Evolutionary conservation across 78 protist genomes (phyloP), one percentile per base, ranked within the genome.

Genomic region (Dictyostelium capitatum): DNA sequence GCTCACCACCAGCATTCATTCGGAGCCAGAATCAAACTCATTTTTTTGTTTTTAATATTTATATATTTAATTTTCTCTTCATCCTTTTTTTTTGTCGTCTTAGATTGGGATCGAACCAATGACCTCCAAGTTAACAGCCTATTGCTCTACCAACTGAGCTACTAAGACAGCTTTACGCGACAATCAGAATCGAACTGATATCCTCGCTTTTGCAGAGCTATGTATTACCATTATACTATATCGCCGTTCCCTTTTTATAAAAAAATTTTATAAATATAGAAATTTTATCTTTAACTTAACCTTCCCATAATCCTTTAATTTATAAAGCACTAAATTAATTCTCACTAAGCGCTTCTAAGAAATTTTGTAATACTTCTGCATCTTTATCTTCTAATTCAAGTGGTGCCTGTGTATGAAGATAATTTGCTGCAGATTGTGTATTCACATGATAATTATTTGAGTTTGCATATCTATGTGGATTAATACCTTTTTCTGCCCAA

Each of bases 1-100:
- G 89, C 80, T 56, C 32, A 17, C 11, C 83, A 74, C 74, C 65
- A 50, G 89, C 89, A 54, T 82, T 82, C 59, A 82, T n/a, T 75
- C 80, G 51, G 80, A 75, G 80, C 80, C 80, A 75, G 80, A 75
- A 51, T 75, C 80, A 75, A 75, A 75, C 80, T 75, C 80, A 64
- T 64, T 64, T 64, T 64, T n/a, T 23, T 64, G 12, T 64, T 64
- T 64, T 64, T 15, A 64, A 64, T n/a, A n/a, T 15, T 20, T 64
- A 64, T 64, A 64, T 64, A 15, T 64, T 37, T 37, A 37, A 37
- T 37, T 37, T 37, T 37, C 43, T 37, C 43, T 37, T 37, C 43
- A 37, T 37, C 72, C 10, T 64, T 9, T 20, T 64, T 64, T 64
- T 64, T n/a, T 64, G 32, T 19, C 72, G 72, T n/a, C 72, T 20